A percentile compares a stretch with the other conserved stretches of the same genome.
These are phyloP conservation scores for Lipomyces yamadae DNA, from an alignment of 805 yeast genomes.

Conservation along the genomic window DNA sequence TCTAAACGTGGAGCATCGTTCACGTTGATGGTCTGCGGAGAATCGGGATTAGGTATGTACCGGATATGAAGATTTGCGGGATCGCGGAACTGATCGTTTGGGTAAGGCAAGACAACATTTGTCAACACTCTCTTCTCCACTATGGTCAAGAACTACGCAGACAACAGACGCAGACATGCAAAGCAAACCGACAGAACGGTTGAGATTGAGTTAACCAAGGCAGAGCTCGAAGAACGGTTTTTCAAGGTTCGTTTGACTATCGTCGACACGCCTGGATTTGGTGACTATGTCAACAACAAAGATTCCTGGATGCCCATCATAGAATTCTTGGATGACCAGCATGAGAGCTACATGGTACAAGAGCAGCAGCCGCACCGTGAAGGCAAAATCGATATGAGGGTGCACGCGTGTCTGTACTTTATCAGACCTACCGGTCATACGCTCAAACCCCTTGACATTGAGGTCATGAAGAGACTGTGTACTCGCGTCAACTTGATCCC, in stretches of 20 bases:
- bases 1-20: constrained; percentile 66
- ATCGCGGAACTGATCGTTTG: not conserved
- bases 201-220: constrained; percentile 50
- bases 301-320: constrained; percentile 71
- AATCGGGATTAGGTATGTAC: constrained; percentile 73
- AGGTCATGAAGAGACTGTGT: constrained; percentile 70
- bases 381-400: constrained; percentile 62
- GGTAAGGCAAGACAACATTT: constrained; percentile 72
- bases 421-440: constrained; percentile 70
- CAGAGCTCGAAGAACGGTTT: constrained; percentile 62
- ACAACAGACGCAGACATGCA: constrained; percentile 48
- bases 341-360: constrained; percentile 68
- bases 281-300: constrained; percentile 67
- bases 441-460: constrained; percentile 69
- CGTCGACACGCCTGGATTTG: constrained; percentile 80
- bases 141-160: constrained; percentile 50
- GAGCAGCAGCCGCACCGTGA: constrained; percentile 73
- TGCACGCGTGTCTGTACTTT: constrained; percentile 86
- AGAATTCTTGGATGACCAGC: constrained; percentile 79
- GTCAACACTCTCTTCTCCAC: constrained; percentile 78
- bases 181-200: constrained; percentile 49
- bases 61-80: not conserved
- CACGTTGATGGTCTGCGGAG: constrained; percentile 85
- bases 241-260: constrained; percentile 64
- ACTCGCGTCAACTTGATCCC: constrained; percentile 81